Conservation (phyloP, 73 alveolate species). For the Effrenium voratum region DNA sequence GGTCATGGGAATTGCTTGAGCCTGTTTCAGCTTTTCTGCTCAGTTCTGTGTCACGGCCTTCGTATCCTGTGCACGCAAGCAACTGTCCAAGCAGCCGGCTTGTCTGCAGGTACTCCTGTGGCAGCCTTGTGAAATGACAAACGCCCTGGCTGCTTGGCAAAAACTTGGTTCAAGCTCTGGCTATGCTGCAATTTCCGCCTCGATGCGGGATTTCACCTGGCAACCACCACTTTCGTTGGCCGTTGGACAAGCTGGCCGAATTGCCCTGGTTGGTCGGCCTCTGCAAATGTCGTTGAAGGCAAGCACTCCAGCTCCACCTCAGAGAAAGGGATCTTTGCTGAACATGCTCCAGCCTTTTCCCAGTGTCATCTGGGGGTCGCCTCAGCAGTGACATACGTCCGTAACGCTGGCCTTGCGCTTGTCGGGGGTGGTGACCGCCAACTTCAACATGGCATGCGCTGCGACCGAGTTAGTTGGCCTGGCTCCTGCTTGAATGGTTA, state of each 20-base stretch:
- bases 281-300: conserved; percentile 52
- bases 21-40: background rate
- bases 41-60: background rate
- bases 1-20: background rate
- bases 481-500: too few relatives aligned
- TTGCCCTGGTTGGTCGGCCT: background rate
- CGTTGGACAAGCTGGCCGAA: background rate
- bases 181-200: background rate
- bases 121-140: background rate
- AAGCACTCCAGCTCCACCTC: conserved; percentile 60
- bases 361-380: background rate
- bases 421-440: conserved; percentile 66
- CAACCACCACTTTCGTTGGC: background rate
- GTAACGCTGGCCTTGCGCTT: conserved; percentile 16
- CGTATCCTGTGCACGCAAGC: background rate
- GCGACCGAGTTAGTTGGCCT: too few relatives aligned
- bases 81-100: background rate
- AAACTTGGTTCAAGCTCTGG: background rate
- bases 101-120: conserved; percentile 29
- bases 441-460: conserved; percentile 41
- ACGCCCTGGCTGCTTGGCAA: background rate
- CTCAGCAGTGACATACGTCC: background rate
- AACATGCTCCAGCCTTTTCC: background rate
- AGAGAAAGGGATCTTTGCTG: background rate
- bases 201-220: conserved; percentile 27